These are phyloP conservation scores for Tolypocladium tundrense DNA, from an alignment of 2,329 filamentous ascomycete species.

Conservation along the genomic window DNA sequence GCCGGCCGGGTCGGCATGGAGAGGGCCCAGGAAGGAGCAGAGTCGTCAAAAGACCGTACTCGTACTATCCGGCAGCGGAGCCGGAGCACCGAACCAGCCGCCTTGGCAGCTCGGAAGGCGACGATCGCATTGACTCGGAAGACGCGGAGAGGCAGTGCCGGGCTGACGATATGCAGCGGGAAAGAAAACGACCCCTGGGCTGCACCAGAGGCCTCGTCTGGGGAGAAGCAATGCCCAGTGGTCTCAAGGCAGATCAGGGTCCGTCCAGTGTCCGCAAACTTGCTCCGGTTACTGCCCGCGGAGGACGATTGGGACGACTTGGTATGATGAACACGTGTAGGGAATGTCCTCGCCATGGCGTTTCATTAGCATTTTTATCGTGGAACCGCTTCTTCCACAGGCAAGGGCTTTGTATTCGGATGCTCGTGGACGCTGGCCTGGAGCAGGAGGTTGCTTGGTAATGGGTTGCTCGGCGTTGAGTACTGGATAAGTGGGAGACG, in stretches of 20 bases:
- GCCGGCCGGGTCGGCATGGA: neutral
- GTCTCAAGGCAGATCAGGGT: neutral
- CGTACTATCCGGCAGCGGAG: neutral
- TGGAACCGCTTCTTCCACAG: neutral
- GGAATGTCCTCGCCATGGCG: neutral
- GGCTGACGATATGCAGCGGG: neutral
- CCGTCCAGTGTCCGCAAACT: neutral
- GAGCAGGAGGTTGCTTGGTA: neutral
- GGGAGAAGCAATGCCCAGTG: neutral
- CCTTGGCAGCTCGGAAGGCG: neutral
- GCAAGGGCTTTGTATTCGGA: neutral
- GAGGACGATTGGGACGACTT: slow-evolving; percentile 12
- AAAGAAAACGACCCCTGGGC: neutral
- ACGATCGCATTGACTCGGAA: neutral
- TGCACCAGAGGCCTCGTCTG: neutral
- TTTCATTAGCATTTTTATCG: neutral
- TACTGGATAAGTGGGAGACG: neutral
- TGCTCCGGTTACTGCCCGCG: neutral
- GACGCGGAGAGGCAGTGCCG: neutral
- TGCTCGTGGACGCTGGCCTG: neutral
- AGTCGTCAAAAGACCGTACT: neutral
- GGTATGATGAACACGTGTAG: neutral
- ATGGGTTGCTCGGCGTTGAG: neutral
- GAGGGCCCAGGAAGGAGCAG: neutral
- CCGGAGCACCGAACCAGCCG: neutral